Evolutionary conservation across 345 rosid genomes (phyloP), one percentile per base, ranked within the genome.

Genomic region (Aurinia saxatilis): DNA sequence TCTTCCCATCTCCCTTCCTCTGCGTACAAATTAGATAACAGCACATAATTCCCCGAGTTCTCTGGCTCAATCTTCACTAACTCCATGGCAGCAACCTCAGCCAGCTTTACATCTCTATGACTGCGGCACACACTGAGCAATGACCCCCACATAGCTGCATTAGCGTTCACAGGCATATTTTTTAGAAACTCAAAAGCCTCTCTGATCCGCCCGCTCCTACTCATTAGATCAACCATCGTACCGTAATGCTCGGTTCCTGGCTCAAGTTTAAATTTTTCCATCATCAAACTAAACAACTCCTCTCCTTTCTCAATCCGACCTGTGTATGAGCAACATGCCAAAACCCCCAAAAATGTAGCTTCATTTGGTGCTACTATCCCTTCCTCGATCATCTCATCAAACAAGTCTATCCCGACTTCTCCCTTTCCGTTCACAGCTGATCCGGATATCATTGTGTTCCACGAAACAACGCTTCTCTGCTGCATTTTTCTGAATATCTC

Each of bases 11-110:
- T 84, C 56, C 78, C 87, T 71, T 80, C 80, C 52, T 81, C 82
- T 5, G 91, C 91, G 73, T 84, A 83, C 14, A 81, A 73, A 66
- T 87, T 84, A 13, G 91, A 84, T 37, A 84, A 63, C 68, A 84
- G 60, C 8, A 87, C 85, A 66, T 82, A 87, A 41, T 85, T 82
- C 45, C 89, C 89, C 2, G 95, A 81, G 71, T 85, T 87, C 82
- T 52, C 65, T 6, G 86, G 88, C 57, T 88, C 88, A 53, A 83
- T 77, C 47, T 36, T 50, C 21, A 77, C 73, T 14, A 85, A 79
- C 77, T 85, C 89, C 52, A 57, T 77, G 3, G 78, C 74, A 19
- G 83, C 84, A 70, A 71, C 67, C 55, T 85, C 79, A 10, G 88
- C 90, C 18, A 83, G 78, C 70, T 79, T 72, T 29, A 68, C 61